Percentiles rank a stretch among this genome's conserved stretches.
Evolutionary conservation across 345 rosid genomes (phyloP).

Genomic region (Camelina hispida): DNA sequence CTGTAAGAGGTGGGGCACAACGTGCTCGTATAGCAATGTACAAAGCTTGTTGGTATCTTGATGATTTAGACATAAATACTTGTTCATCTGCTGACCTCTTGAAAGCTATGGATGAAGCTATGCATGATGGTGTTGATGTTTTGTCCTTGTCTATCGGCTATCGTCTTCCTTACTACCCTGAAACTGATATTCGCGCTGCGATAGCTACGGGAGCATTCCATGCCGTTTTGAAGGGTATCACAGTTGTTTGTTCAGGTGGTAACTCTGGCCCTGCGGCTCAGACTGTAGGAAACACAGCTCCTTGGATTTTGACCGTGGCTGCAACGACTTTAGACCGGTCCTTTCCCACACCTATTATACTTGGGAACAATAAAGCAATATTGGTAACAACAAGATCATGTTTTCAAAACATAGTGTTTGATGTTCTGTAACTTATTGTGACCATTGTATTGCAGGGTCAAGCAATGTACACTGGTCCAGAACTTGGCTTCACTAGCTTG

Average conservation of each 20-base stretch:
- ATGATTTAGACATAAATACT: background rate
- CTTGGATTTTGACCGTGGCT: slow-evolving; percentile 59
- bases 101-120: slow-evolving; percentile 62
- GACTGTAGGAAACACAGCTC: slow-evolving; percentile 54
- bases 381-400: slow-evolving; percentile 36
- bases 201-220: slow-evolving; percentile 54
- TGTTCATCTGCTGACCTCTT: slow-evolving; percentile 52
- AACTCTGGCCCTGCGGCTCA: slow-evolving; percentile 50
- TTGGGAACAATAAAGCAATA: slow-evolving; percentile 44
- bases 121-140: slow-evolving; percentile 60
- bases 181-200: slow-evolving; percentile 45
- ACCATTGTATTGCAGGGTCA: slow-evolving; percentile 39
- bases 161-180: slow-evolving; percentile 34
- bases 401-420: background rate
- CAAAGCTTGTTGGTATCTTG: slow-evolving; percentile 59
- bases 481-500: slow-evolving; percentile 46
- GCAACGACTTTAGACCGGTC: slow-evolving; percentile 61
- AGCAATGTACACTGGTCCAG: slow-evolving; percentile 44
- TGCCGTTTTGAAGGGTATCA: slow-evolving; percentile 51
- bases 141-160: slow-evolving; percentile 53
- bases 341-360: slow-evolving; percentile 47
- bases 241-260: slow-evolving; percentile 49
- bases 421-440: slow-evolving; percentile 7
- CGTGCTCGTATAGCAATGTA: slow-evolving; percentile 57
- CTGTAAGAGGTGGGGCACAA: slow-evolving; percentile 50